Percentiles rank a stretch among this genome's conserved stretches.
phyloP scores from a whole-genome alignment of 495 filamentous ascomycete genomes.

The Tuber umbilicatum region DNA sequence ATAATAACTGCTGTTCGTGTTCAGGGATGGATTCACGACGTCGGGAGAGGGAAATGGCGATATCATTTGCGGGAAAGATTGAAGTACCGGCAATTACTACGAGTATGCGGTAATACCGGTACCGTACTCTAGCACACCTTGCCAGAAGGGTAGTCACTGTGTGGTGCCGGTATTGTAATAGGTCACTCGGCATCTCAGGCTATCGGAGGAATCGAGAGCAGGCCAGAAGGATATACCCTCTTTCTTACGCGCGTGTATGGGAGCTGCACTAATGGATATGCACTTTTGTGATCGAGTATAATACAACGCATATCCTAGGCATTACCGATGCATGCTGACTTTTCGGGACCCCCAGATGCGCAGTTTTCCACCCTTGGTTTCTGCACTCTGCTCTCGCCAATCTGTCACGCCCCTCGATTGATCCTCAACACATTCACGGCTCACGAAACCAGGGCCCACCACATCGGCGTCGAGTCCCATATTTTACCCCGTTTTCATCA shows the following conservation, averaged over 20 bases:
- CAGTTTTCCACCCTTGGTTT: constrained; percentile 23
- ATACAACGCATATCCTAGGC: constrained; percentile 11
- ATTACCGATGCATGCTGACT: constrained; percentile 30
- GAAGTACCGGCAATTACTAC: not conserved
- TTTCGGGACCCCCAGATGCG: constrained; percentile 22
- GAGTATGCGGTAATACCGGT: not conserved
- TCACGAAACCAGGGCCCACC: constrained; percentile 26
- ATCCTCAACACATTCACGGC: constrained; percentile 22
- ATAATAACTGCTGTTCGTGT: not conserved
- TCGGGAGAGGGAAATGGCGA: not conserved
- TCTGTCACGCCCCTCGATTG: constrained; percentile 28
- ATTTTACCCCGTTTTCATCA: constrained; percentile 16
- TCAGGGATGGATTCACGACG: not conserved
- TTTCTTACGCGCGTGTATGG: not conserved
- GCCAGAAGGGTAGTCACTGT: not conserved
- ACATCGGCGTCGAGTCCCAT: constrained; percentile 14
- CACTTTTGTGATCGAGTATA: not conserved
- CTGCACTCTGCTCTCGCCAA: constrained; percentile 35
- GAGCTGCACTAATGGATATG: not conserved
- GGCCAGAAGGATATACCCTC: not conserved
- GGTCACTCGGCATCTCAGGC: not conserved
- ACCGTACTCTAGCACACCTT: not conserved
- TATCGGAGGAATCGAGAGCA: not conserved
- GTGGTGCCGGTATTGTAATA: not conserved
- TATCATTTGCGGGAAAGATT: not conserved